A percentile compares a stretch with the other conserved stretches of the same genome.
Conservation (phyloP, 768 basidiomycete genomes). For the Termitomyces titanicus region DNA sequence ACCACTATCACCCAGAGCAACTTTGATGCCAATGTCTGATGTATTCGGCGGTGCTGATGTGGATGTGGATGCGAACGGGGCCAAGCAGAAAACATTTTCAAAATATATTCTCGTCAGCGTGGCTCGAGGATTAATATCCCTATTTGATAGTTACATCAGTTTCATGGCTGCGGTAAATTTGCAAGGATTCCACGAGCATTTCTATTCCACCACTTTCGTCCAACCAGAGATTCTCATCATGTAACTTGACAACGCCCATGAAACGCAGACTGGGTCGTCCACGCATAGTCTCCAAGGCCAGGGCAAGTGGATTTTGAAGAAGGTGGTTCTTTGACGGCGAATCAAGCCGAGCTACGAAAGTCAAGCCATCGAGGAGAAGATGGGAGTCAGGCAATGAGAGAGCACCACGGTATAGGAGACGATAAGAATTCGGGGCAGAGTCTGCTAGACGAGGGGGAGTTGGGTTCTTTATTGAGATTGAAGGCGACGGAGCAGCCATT, state of each 20-base stretch:
- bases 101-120: constrained; percentile 63
- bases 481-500: constrained; percentile 12
- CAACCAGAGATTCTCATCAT: constrained; percentile 45
- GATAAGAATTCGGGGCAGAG: constrained; percentile 26
- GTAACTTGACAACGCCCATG: constrained; percentile 47
- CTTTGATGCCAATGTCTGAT: constrained; percentile 59
- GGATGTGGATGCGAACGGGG: constrained; percentile 29
- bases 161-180: not conserved
- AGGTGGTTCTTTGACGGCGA: constrained; percentile 39
- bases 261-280: constrained; percentile 62
- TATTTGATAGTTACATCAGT: constrained; percentile 19
- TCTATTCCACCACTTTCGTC: constrained; percentile 53
- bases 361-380: constrained; percentile 68
- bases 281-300: constrained; percentile 79
- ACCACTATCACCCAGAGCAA: constrained; percentile 72
- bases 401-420: constrained; percentile 73
- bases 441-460: constrained; percentile 18
- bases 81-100: constrained; percentile 64
- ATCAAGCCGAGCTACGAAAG: constrained; percentile 54
- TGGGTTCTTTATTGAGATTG: constrained; percentile 13
- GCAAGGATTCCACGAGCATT: constrained; percentile 21
- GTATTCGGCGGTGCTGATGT: constrained; percentile 15
- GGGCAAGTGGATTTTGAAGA: constrained; percentile 64
- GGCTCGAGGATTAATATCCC: constrained; percentile 70
- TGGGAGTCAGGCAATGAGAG: constrained; percentile 72